These are phyloP conservation scores for Perkinsus chesapeaki DNA, from an alignment of 169 alveolate species.

Conservation along the genomic window DNA sequence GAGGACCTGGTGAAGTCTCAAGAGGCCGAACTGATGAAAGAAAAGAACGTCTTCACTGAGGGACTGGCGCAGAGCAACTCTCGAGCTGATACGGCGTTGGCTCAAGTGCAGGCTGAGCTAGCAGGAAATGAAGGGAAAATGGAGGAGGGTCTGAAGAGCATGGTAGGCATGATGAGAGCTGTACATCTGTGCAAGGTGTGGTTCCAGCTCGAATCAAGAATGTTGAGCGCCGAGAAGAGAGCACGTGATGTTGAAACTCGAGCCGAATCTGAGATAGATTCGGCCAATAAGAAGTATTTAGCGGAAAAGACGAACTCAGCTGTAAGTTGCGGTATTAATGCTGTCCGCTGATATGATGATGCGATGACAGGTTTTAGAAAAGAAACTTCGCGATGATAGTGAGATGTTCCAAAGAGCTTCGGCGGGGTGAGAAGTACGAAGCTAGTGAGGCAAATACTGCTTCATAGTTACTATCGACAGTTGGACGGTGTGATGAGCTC, in stretches of 20 bases:
- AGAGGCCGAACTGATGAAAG: neutral
- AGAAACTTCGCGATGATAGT: neutral
- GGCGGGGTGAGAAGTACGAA: neutral
- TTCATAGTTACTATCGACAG: neutral
- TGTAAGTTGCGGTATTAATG: neutral
- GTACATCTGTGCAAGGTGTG: neutral
- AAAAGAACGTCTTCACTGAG: neutral
- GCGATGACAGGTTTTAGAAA: neutral
- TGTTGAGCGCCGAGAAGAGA: neutral
- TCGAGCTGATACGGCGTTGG: neutral
- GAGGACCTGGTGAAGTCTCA: neutral
- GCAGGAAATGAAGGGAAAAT: neutral
- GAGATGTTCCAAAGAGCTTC: neutral
- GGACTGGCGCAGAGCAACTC: neutral
- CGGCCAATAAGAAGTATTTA: neutral
- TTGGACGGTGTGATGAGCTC: neutral
- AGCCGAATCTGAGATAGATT: neutral
- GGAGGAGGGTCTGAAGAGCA: neutral
- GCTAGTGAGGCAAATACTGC: neutral
- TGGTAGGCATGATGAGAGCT: neutral
- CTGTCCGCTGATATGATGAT: neutral
- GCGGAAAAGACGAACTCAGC: neutral
- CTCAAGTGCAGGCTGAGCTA: neutral
- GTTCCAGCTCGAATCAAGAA: neutral
- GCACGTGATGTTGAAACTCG: neutral